Evolutionary conservation across 495 filamentous ascomycete species (phyloP).

Genomic region (Tuber magnatum): DNA sequence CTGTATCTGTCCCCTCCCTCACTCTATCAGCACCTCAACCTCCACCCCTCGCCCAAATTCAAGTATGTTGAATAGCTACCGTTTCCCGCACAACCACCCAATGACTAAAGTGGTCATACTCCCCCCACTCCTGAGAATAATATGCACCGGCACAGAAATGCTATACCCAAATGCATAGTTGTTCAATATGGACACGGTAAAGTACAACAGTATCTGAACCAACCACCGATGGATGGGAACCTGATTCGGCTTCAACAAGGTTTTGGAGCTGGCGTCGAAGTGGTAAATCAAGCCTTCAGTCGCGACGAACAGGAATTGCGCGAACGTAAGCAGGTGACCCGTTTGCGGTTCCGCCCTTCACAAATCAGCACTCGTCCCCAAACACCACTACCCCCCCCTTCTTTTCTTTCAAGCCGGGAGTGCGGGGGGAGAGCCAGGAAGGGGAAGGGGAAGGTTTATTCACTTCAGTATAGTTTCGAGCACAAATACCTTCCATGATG

Average conservation of each 20-base stretch:
- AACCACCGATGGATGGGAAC: constrained; percentile 81
- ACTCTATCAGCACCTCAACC: constrained; percentile 1
- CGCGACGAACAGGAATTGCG: constrained; percentile 82
- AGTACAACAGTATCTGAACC: constrained; percentile 83
- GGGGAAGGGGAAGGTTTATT: constrained; percentile 35
- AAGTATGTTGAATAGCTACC: constrained; percentile 7
- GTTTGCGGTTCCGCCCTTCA: constrained; percentile 55
- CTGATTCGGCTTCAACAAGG: constrained; percentile 66
- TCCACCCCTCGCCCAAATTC: background rate
- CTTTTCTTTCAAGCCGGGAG: constrained; percentile 6
- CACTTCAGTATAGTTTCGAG: constrained; percentile 95
- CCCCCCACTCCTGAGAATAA: constrained; percentile 89
- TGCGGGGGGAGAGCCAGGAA: background rate
- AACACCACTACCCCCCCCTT: constrained; percentile 17
- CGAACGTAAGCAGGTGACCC: constrained; percentile 82
- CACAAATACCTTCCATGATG: constrained; percentile 64
- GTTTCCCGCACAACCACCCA: constrained; percentile 74
- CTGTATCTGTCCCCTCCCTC: constrained; percentile 52
- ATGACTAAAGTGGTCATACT: constrained; percentile 88
- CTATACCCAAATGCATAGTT: constrained; percentile 97
- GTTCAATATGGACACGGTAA: constrained; percentile 85
- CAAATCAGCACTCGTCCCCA: constrained; percentile 23
- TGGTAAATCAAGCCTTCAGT: constrained; percentile 68
- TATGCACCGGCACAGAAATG: constrained; percentile 94
- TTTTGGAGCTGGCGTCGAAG: constrained; percentile 53